Evolutionary conservation across 148 eudicot genomes (phyloP).

Genomic region (Oxyria digyna): DNA sequence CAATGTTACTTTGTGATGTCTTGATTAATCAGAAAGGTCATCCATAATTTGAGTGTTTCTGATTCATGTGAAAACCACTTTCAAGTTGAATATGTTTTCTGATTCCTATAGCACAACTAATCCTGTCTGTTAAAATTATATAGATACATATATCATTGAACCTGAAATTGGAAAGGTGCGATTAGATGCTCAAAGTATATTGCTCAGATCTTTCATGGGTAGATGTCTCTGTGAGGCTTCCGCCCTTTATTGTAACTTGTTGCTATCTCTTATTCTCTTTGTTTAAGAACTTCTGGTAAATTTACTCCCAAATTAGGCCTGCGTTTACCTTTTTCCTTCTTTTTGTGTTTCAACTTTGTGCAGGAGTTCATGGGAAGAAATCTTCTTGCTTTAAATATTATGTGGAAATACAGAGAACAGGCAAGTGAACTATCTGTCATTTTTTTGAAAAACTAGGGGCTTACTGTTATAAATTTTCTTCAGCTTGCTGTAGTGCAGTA

Average conservation of each 20-base stretch:
- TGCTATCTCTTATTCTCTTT: neutral
- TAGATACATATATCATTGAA: neutral
- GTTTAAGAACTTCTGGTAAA: neutral
- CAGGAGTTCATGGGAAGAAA: slow-evolving; percentile 98
- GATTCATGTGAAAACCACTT: neutral
- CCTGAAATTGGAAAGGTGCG: neutral
- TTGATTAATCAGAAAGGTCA: neutral
- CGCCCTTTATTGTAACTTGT: neutral
- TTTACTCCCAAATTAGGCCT: neutral
- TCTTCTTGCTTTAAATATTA: slow-evolving; percentile 91
- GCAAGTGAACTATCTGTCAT: slow-evolving; percentile 13
- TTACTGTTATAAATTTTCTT: neutral
- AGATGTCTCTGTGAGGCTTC: neutral
- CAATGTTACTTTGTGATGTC: neutral
- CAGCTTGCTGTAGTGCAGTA: neutral
- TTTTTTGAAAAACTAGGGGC: neutral
- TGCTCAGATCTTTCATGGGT: neutral
- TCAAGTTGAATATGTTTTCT: neutral
- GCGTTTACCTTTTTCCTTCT: neutral
- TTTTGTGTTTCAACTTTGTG: slow-evolving; percentile 10
- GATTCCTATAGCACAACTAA: neutral
- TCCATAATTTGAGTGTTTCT: neutral
- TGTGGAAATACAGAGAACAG: slow-evolving; percentile 97
- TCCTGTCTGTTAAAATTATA: no score
- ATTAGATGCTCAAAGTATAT: neutral